A percentile compares a stretch with the other conserved stretches of the same genome.
phyloP scores from a whole-genome alignment of 106 monocot genomes.

The Dendrobium chrysotoxum region DNA sequence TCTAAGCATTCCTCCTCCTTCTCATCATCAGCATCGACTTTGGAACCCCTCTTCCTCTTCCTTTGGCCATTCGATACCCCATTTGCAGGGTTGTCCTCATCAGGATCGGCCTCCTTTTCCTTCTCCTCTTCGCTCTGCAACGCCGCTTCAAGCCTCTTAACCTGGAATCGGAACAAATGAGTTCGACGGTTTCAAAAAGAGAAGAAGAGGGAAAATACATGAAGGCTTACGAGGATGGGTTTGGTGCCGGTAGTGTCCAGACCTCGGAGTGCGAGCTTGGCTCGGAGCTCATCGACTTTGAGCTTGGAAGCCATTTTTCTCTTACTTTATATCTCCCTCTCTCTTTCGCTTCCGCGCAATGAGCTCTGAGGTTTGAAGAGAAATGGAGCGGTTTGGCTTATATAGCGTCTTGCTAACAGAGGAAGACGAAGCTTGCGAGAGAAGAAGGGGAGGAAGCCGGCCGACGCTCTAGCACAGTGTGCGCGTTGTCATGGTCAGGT shows the following conservation, averaged over 20 bases:
- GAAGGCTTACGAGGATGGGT: conserved; percentile 29
- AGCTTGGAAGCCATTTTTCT: conserved; percentile 35
- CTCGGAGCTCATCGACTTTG: conserved; percentile 57
- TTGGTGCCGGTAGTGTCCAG: conserved; percentile 51
- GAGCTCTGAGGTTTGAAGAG: background rate
- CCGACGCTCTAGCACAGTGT: no score
- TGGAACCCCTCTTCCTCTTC: conserved; percentile 21
- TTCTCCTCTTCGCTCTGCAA: conserved; percentile 35
- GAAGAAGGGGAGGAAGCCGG: background rate
- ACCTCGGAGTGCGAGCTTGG: conserved; percentile 51
- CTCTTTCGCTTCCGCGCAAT: background rate
- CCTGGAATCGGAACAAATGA: conserved; percentile 22
- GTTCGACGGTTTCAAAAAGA: background rate
- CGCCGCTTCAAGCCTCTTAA: conserved; percentile 43
- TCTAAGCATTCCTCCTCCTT: conserved; percentile 4
- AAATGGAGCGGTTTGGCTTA: background rate
- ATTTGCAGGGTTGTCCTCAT: background rate
- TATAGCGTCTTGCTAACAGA: background rate
- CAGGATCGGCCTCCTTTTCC: conserved; percentile 6
- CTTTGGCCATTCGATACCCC: conserved; percentile 9
- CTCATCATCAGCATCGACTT: background rate
- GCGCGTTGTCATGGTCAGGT: no score
- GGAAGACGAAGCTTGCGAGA: conserved; percentile 3
- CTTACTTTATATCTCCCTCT: background rate
- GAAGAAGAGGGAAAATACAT: conserved; percentile 10